Evolutionary conservation across 805 yeast species (phyloP).

Genomic region (Saccharomycopsis javanensis): DNA sequence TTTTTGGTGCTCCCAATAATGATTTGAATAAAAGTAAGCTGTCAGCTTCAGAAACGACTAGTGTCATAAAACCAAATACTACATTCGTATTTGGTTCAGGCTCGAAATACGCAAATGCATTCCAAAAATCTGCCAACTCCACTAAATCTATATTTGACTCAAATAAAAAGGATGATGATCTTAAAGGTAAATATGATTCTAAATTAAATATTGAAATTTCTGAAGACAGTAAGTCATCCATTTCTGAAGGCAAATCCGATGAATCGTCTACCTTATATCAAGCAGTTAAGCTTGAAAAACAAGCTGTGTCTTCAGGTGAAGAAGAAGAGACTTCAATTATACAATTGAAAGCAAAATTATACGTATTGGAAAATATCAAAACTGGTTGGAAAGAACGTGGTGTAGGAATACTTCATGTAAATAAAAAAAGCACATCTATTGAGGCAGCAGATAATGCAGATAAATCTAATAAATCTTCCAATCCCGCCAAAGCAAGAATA

Average conservation of each 20-base stretch:
- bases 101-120: conserved; percentile 44
- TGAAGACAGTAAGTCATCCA: conserved; percentile 19
- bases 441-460: conserved; percentile 22
- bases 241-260: conserved; percentile 25
- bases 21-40: conserved; percentile 13
- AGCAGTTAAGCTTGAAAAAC: conserved; percentile 52
- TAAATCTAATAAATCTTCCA: background rate
- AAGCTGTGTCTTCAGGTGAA: conserved; percentile 74
- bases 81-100: conserved; percentile 33
- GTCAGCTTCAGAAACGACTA: conserved; percentile 14
- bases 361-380: conserved; percentile 50
- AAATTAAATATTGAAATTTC: conserved; percentile 21
- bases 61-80: conserved; percentile 20
- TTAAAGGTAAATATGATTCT: conserved; percentile 22
- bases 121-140: conserved; percentile 36
- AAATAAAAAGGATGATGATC: conserved; percentile 14
- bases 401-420: conserved; percentile 76
- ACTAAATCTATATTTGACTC: conserved; percentile 52
- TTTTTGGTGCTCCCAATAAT: conserved; percentile 11
- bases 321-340: conserved; percentile 69
- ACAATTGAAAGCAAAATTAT: conserved; percentile 68
- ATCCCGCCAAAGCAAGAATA: conserved; percentile 42
- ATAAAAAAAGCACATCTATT: conserved; percentile 28
- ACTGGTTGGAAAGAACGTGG: conserved; percentile 97
- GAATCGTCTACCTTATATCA: conserved; percentile 31